phyloP scores from a whole-genome alignment of 2,329 filamentous ascomycete genomes.

The Pseudopyrenochaeta lycopersici region DNA sequence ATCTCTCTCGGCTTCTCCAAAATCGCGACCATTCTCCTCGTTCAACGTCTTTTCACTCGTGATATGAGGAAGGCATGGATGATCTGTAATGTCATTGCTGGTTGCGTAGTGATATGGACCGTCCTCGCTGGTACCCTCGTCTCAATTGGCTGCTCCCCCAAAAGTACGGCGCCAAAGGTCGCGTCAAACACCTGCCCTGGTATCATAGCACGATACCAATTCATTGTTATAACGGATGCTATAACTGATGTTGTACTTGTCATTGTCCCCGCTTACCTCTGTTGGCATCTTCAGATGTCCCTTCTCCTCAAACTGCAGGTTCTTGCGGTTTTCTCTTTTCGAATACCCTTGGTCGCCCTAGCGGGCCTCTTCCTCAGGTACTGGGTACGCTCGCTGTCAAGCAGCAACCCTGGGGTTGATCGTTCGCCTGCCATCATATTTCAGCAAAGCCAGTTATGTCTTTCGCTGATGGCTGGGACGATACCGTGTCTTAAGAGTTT shows the following conservation, averaged over 20 bases:
- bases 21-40: conserved; percentile 33
- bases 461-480: conserved; percentile 36
- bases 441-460: conserved; percentile 33
- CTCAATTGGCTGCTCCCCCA: conserved; percentile 30
- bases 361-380: conserved; percentile 19
- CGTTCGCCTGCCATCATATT: conserved; percentile 26
- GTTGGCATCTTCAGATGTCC: conserved; percentile 38
- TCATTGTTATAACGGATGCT: conserved; percentile 28
- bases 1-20: conserved; percentile 39
- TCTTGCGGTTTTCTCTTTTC: conserved; percentile 32
- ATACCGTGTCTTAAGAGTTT: conserved; percentile 40
- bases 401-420: conserved; percentile 23
- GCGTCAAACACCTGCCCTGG: conserved; percentile 22
- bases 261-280: conserved; percentile 30
- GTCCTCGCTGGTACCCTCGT: conserved; percentile 25
- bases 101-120: conserved; percentile 28
- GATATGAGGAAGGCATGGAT: conserved; percentile 35
- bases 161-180: conserved; percentile 20
- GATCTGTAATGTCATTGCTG: conserved; percentile 31
- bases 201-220: conserved; percentile 24
- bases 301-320: conserved; percentile 35
- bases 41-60: conserved; percentile 37
- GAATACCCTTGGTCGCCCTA: conserved; percentile 25
- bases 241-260: conserved; percentile 34
- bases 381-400: conserved; percentile 18